A percentile compares a stretch with the other conserved stretches of the same genome.
phyloP scores from a whole-genome alignment of 441 rosid species.

The Isatis lusitanica region DNA sequence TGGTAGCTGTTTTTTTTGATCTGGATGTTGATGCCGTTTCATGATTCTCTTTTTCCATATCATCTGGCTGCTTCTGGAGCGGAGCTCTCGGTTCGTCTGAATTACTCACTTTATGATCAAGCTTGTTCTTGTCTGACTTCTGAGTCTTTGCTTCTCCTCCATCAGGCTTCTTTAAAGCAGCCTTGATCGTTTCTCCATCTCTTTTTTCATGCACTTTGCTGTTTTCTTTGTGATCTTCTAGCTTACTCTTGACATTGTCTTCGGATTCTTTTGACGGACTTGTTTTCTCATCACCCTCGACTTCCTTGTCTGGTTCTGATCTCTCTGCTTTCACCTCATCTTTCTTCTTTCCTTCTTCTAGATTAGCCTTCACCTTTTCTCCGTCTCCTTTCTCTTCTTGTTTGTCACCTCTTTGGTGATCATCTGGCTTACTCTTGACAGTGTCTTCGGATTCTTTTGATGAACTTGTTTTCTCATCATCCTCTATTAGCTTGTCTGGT shows the following conservation, averaged over 20 bases:
- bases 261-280: neutral
- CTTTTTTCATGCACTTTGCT: slow-evolving; percentile 1
- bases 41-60: neutral
- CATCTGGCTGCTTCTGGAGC: slow-evolving; percentile 6
- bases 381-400: slow-evolving; percentile 4
- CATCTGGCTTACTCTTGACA: neutral
- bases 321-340: too few species aligned
- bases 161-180: slow-evolving; percentile 7
- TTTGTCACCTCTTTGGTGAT: too few species aligned
- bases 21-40: slow-evolving; percentile 1
- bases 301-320: neutral
- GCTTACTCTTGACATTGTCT: neutral
- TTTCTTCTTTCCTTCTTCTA: neutral
- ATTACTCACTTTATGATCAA: slow-evolving; percentile 9
- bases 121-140: slow-evolving; percentile 10
- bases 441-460: neutral
- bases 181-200: neutral
- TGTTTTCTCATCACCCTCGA: neutral
- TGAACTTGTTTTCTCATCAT: neutral
- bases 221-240: slow-evolving; percentile 2
- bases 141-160: slow-evolving; percentile 16
- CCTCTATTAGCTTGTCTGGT: neutral
- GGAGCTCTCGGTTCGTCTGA: neutral
- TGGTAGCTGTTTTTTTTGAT: neutral
- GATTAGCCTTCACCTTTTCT: too few species aligned